Evolutionary conservation across 768 basidiomycete genomes (phyloP).

Genomic region (Suillus americanus): DNA sequence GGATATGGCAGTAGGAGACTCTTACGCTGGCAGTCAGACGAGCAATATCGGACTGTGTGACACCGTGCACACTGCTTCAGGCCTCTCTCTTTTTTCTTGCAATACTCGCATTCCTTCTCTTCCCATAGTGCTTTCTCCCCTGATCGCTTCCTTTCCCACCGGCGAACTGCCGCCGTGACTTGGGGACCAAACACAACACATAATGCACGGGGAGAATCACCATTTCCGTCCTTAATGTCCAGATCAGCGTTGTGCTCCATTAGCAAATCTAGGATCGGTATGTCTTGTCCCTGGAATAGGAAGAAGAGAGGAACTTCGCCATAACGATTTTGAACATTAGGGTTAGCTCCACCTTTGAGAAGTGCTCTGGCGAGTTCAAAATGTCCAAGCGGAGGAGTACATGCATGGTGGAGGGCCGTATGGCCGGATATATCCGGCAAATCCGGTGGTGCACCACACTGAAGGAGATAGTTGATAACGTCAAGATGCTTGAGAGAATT

Average conservation of each 20-base stretch:
- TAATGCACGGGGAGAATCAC: conserved; percentile 29
- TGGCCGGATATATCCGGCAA: conserved; percentile 45
- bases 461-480: conserved; percentile 41
- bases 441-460: conserved; percentile 40
- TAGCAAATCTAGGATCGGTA: conserved; percentile 40
- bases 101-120: conserved; percentile 44
- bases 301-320: conserved; percentile 43
- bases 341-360: conserved; percentile 46
- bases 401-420: conserved; percentile 51
- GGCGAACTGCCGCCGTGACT: conserved; percentile 42
- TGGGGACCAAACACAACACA: conserved; percentile 40
- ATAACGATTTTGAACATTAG: conserved; percentile 48
- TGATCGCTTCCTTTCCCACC: conserved; percentile 46
- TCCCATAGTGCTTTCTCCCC: conserved; percentile 43
- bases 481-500: conserved; percentile 30
- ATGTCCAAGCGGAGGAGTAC: conserved; percentile 26
- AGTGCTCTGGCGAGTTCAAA: conserved; percentile 38
- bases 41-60: conserved; percentile 50
- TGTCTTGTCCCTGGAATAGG: conserved; percentile 34
- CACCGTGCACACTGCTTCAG: conserved; percentile 48
- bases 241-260: conserved; percentile 51
- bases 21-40: conserved; percentile 54
- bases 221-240: conserved; percentile 40
- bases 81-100: conserved; percentile 27
- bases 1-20: conserved; percentile 1